phyloP scores from a whole-genome alignment of 192 early-diverging fungal genomes.

The Irineochytrium annulatum region DNA sequence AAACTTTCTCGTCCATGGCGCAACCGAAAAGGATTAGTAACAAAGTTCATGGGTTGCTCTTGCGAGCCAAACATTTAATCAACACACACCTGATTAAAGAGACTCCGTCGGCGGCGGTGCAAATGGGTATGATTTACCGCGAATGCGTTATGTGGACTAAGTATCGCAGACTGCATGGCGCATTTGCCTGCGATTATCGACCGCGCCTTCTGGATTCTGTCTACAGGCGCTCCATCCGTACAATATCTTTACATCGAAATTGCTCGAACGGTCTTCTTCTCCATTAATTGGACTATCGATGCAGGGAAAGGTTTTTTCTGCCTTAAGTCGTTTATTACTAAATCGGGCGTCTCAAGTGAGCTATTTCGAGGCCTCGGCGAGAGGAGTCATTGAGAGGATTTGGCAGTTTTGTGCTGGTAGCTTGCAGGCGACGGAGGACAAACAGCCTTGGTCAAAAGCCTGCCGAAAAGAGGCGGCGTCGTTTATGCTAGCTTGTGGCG shows the following conservation, averaged over 20 bases:
- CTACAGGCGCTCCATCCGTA: constrained; percentile 5
- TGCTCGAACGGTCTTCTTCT: neutral
- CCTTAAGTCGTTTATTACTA: too few species aligned
- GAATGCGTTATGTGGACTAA: neutral
- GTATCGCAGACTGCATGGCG: constrained; percentile 17
- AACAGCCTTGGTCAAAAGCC: too few species aligned
- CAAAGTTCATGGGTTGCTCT: constrained; percentile 67
- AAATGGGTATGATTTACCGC: constrained; percentile 23
- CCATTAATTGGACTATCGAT: too few species aligned
- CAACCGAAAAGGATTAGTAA: constrained; percentile 46
- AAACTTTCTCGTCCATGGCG: constrained; percentile 41
- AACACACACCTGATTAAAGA: constrained; percentile 56
- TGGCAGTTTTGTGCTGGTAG: too few species aligned
- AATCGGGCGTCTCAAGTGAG: too few species aligned
- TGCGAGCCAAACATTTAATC: constrained; percentile 69
- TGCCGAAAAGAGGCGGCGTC: too few species aligned
- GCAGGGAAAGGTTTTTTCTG: too few species aligned
- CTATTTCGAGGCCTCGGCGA: too few species aligned
- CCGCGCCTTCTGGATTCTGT: constrained; percentile 9
- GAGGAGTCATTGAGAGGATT: too few species aligned
- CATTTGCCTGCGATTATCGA: neutral
- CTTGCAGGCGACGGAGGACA: too few species aligned
- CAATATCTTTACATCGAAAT: constrained; percentile 14
- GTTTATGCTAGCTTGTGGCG: too few species aligned
- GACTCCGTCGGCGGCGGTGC: constrained; percentile 30